Conservation (phyloP, 805 yeast genomes). For the Wickerhamiella hasegawae region DNA sequence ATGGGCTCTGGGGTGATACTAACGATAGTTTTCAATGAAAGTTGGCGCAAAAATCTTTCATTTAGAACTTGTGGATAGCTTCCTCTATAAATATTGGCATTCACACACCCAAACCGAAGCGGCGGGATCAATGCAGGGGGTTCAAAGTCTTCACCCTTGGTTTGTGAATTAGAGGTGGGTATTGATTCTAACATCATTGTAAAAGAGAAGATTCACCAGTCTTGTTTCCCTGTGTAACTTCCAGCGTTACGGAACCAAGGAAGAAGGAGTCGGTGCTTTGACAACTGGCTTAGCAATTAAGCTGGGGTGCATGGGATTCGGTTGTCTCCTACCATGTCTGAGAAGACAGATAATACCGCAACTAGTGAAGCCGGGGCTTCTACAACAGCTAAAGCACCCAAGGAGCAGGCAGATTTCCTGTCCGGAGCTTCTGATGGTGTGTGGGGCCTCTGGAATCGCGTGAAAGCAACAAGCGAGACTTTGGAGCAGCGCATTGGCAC, state of each 20-base stretch:
- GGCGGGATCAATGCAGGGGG: constrained; percentile 28
- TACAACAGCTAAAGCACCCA: neutral
- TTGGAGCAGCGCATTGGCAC: constrained; percentile 2
- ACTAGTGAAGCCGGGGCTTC: neutral
- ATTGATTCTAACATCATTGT: neutral
- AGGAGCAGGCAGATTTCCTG: no score
- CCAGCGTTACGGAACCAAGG: neutral
- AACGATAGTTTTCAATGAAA: constrained; percentile 53
- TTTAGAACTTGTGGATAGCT: constrained; percentile 73
- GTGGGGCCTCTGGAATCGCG: constrained; percentile 2
- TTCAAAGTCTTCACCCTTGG: neutral
- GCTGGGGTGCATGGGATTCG: neutral
- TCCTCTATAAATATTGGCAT: constrained; percentile 61
- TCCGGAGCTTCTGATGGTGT: neutral
- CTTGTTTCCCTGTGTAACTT: neutral
- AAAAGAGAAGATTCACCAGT: neutral
- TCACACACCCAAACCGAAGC: constrained; percentile 55
- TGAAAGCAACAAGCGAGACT: constrained; percentile 1
- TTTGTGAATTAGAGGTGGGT: neutral
- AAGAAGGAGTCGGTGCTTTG: neutral
- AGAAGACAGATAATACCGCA: no score
- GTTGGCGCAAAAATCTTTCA: constrained; percentile 45
- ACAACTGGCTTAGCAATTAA: neutral
- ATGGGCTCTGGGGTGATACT: constrained; percentile 63
- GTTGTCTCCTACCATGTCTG: no score